Evolutionary conservation across 2,329 filamentous ascomycete species (phyloP).

Genomic region (Calonectria pseudoreteaudii): DNA sequence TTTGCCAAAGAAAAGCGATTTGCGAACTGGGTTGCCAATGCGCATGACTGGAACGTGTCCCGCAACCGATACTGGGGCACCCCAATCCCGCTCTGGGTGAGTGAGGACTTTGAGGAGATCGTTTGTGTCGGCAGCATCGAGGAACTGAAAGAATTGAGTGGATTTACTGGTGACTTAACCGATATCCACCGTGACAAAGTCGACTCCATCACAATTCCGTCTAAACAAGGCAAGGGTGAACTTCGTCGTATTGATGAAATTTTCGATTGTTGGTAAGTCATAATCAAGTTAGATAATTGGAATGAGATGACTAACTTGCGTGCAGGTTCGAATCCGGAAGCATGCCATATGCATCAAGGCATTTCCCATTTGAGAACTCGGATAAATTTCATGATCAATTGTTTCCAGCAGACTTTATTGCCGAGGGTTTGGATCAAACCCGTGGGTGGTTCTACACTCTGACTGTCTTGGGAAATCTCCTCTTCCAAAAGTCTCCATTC

Average conservation of each 20-base stretch:
- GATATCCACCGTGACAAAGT: slow-evolving; percentile 95
- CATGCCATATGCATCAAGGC: slow-evolving; percentile 92
- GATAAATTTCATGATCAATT: slow-evolving; percentile 78
- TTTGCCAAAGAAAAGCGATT: slow-evolving; percentile 94
- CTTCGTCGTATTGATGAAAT: slow-evolving; percentile 87
- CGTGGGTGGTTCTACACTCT: slow-evolving; percentile 98
- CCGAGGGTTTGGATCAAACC: slow-evolving; percentile 92
- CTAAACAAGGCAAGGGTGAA: slow-evolving; percentile 84
- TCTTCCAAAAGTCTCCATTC: slow-evolving; percentile 88
- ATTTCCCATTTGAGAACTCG: slow-evolving; percentile 92
- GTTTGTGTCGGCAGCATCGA: slow-evolving; percentile 87
- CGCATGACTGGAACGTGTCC: slow-evolving; percentile 95
- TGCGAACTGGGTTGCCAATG: slow-evolving; percentile 89
- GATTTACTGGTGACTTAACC: slow-evolving; percentile 83
- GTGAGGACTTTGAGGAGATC: slow-evolving; percentile 87
- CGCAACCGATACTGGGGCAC: slow-evolving; percentile 97
- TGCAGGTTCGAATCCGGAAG: slow-evolving; percentile 86
- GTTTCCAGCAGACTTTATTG: slow-evolving; percentile 94
- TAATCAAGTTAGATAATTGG: no score
- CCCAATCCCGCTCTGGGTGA: slow-evolving; percentile 91
- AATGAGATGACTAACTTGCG: no score
- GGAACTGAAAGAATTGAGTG: slow-evolving; percentile 87
- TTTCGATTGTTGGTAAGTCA: slow-evolving; percentile 81
- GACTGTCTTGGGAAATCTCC: slow-evolving; percentile 86
- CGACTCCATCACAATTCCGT: slow-evolving; percentile 93